Base-by-base conservation (phyloP, 768 basidiomycete species). In the Hypsizygus marmoreus region DNA sequence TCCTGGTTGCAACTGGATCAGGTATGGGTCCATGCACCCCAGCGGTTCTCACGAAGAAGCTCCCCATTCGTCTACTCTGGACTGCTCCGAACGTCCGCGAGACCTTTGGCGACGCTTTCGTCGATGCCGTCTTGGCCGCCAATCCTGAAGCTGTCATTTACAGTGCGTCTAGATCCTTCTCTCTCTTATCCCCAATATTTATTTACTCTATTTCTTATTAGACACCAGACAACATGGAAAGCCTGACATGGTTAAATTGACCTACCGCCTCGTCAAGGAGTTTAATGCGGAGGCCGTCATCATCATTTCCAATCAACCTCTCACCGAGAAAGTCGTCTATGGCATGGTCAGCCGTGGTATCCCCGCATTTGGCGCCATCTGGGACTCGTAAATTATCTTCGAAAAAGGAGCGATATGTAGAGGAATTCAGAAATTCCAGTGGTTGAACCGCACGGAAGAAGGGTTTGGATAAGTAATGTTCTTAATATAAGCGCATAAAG, bases 341-440 rank as follows among this genome's bases (percentile, higher is more conserved):
- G 80, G 79, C 5, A 77, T 80, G 75, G 74, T 73, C 67, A 79
- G 76, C 56, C 55, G 79, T 43, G 80, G 79, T 1, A 79, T 82
- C 34, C 79, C 79, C 7, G 79, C 79, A 2, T 83, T 79, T 50
- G 80, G 80, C 16, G 80, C 80, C 4, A 83, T 83, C 50, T 83
- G 77, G 77, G 81, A 83, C 31, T 49, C 52, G 9, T 52, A 28
- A 37, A 37, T n/a, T 24, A 34, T 7, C n/a, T n/a, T n/a, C n/a
- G n/a, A n/a, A n/a, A n/a, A n/a, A n/a, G n/a, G n/a, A n/a, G n/a
- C n/a, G n/a, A n/a, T n/a, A n/a, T n/a, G n/a, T n/a, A n/a, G n/a
- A n/a, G n/a, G n/a, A n/a, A n/a, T n/a, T n/a, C n/a, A n/a, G n/a
- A n/a, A n/a, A n/a, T n/a, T n/a, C n/a, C n/a, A n/a, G n/a, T n/a